Conservation (phyloP, 257 asterid species). For the Solanum raphanifolium region DNA sequence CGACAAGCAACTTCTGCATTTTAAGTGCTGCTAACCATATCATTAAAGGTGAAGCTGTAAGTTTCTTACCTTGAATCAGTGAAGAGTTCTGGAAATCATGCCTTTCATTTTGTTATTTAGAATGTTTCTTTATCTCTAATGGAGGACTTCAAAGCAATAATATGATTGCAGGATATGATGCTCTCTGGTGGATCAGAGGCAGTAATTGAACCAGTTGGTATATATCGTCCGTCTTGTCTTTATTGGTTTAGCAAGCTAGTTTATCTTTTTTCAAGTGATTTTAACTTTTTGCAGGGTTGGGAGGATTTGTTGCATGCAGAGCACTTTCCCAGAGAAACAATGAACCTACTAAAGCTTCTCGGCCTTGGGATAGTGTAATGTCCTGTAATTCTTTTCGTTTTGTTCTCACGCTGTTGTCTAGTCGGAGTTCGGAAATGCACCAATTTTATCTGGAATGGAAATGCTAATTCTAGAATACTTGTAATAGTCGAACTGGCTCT, state of each 20-base stretch:
- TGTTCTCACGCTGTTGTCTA: not conserved
- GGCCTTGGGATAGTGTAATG: slow-evolving; percentile 51
- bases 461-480: not conserved
- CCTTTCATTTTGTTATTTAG: not conserved
- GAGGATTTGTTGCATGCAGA: slow-evolving; percentile 68
- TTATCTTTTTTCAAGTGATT: not conserved
- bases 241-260: not conserved
- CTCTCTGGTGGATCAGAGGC: slow-evolving; percentile 70
- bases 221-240: not conserved
- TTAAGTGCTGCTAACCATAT: slow-evolving; percentile 68
- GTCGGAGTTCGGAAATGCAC: not conserved
- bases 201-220: slow-evolving; percentile 34
- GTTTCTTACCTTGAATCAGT: not conserved
- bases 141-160: not conserved
- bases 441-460: not conserved
- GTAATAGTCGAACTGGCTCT: not conserved
- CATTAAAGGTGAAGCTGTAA: slow-evolving; percentile 48
- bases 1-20: slow-evolving; percentile 61
- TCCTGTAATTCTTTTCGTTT: not conserved
- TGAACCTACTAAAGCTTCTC: slow-evolving; percentile 61
- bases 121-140: not conserved
- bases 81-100: not conserved
- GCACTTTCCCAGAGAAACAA: slow-evolving; percentile 64
- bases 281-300: slow-evolving; percentile 18
- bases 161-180: slow-evolving; percentile 35